Base-by-base conservation (phyloP, 345 rosid species). In the Hibiscus mutabilis region DNA sequence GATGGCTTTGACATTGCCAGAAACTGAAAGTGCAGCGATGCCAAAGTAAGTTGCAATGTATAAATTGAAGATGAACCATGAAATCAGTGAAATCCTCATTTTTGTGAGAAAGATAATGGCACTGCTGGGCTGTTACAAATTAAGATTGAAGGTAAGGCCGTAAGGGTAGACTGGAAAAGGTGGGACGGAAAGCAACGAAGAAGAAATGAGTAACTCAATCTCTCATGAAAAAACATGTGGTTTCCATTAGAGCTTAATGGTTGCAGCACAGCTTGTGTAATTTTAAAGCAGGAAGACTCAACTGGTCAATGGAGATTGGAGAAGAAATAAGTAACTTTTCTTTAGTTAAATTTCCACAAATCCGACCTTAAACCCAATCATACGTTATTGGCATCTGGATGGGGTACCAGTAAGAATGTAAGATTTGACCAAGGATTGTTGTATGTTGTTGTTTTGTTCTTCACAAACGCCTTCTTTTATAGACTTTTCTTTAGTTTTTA, bases 1-100 rank as follows among this genome's bases (percentile, higher is more conserved):
- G 87, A 69, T 77, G 72, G 1, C 33, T 61, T 14, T 9, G 86
- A 80, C 91, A 83, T 42, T 27, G 66, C 76, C 84, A 8, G 77
- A 69, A 66, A 62, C 85, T 18, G 21, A 67, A 11, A 22, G 29
- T 1, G 22, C 55, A 29, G 73, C 5, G 3, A 44, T 16, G 64
- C 29, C 8, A 18, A 73, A 73, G 12, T 44, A 8, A 11, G 56
- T 4, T 15, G 19, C 33, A 3, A 69, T 3, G 7, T 24, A 6
- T n/a, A 63, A 44, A n/a, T 1, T 37, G 19, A 70, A 40, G 51
- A 70, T 68, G 16, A 76, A 33, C 77, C 85, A 76, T 24, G 60
- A 22, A 67, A 58, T 7, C 24, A 51, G 12, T 31, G 72, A 31
- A 49, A 15, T 67, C 51, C 69, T 76, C 84, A 82, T 79, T 12